Evolutionary conservation across 1,284 basidiomycete genomes (phyloP), one percentile per base, ranked within the genome.

Genomic region (Apiotrichum domesticum): DNA sequence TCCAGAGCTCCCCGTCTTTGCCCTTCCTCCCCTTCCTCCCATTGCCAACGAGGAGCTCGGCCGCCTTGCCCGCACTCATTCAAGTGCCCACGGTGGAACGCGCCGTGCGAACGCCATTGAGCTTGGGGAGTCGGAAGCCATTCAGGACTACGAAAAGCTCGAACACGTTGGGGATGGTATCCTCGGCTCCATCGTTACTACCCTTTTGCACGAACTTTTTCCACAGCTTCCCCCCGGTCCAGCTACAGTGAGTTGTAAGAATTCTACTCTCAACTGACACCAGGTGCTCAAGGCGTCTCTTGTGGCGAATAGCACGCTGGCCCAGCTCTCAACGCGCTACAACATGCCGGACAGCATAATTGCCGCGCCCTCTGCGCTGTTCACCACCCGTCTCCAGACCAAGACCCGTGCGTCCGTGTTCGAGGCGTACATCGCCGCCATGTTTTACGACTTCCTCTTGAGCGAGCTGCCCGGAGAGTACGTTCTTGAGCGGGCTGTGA

Each of bases 161-260:
- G 71, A 74, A 58, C 69, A 70, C 58, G 66, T 74, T 14, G 72
- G 72, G 2, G 72, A 74, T 54, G 61, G 54, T 13, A 39, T 74
- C 4, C 57, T 72, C 6, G 66, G 63, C 15, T 46, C 52, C 14
- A 52, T 66, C 34, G 64, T 71, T 35, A 73, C 71, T 0, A 46
- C 60, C 1, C 57, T 75, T 29, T 59, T 75, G 13, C 64, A 75
- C 39, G 63, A 72, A 33, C 52, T 72, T 35, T 70, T 61, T 46
- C 73, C 73, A 2, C 62, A 62, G 9, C 54, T 75, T 9, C 61
- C 53, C 5, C 59, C 60, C 0, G 72, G 72, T 3, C 55, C 63
- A 2, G 63, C 70, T 2, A 73, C 72, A 3, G 72, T 73, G 43
- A 58, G 71, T 55, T 4, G 9, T 42, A 32, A 33, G 33, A 39